phyloP scores from a whole-genome alignment of 176 grass and related monocot genomes.

The Thinopyrum elongatum region DNA sequence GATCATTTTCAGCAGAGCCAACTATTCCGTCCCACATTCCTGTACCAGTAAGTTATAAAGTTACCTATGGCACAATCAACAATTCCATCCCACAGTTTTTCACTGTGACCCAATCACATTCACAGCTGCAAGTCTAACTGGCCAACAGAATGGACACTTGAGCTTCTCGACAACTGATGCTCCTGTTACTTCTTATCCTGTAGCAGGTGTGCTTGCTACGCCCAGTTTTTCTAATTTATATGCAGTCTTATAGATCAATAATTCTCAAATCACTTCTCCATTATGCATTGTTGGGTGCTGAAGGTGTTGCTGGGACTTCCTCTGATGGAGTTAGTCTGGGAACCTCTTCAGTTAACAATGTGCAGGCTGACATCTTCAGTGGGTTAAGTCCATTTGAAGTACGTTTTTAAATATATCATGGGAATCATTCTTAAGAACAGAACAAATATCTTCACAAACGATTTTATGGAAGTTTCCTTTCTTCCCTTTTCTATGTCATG shows the following conservation, averaged over 20 bases:
- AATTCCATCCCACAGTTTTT: not conserved
- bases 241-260: not conserved
- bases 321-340: not conserved
- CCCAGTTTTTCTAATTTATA: not conserved
- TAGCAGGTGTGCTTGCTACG: not conserved
- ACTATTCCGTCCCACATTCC: not conserved
- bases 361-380: not conserved
- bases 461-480: not conserved
- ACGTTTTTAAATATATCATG: not conserved
- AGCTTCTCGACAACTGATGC: not conserved
- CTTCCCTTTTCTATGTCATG: not conserved
- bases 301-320: not conserved
- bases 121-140: not conserved
- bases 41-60: not conserved
- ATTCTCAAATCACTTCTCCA: not conserved
- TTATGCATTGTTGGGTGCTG: not conserved
- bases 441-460: not conserved
- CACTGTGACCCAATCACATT: not conserved
- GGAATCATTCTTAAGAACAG: not conserved
- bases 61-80: not conserved
- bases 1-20: not conserved
- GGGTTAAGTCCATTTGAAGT: not conserved
- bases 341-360: not conserved
- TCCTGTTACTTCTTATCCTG: constrained; percentile 4
- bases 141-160: not conserved